These are phyloP conservation scores for Gypsophila paniculata DNA, from an alignment of 179 eudicot genomes.

Conservation along the genomic window DNA sequence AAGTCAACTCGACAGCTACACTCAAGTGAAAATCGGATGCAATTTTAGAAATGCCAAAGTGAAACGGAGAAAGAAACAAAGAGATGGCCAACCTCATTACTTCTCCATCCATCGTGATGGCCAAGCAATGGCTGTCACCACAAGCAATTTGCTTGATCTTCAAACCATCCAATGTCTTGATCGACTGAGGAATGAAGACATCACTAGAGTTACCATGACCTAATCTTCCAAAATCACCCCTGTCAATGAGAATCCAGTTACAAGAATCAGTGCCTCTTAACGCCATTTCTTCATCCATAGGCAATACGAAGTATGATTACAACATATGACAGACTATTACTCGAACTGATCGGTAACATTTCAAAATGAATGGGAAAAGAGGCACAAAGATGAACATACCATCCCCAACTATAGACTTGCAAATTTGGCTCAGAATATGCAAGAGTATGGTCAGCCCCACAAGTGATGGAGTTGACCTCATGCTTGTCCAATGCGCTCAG, in stretches of 20 bases:
- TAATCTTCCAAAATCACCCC: slow-evolving; percentile 99
- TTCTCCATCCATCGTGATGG: slow-evolving; percentile 43
- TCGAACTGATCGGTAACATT: background rate
- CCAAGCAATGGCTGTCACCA: slow-evolving; percentile 69
- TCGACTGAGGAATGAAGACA: slow-evolving; percentile 83
- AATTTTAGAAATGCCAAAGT: background rate
- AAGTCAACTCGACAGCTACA: background rate
- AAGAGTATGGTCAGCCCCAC: slow-evolving; percentile 93
- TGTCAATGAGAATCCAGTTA: slow-evolving; percentile 25
- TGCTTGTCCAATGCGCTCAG: slow-evolving; percentile 75
- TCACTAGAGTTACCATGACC: slow-evolving; percentile 98
- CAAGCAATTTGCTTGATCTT: slow-evolving; percentile 86
- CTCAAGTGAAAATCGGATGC: background rate
- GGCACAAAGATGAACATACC: slow-evolving; percentile 42
- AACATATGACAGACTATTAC: background rate
- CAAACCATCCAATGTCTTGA: slow-evolving; percentile 64
- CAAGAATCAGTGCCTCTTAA: background rate
- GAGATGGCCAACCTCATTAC: slow-evolving; percentile 64
- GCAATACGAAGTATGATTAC: too few relatives aligned
- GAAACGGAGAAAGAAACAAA: slow-evolving; percentile 10
- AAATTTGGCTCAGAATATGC: slow-evolving; percentile 63
- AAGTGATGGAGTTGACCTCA: slow-evolving; percentile 63
- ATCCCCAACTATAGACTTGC: slow-evolving; percentile 99
- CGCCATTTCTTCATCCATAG: background rate
- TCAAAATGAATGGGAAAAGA: background rate